Evolutionary conservation across 768 basidiomycete species (phyloP).

Genomic region (Pleurotus djamor): DNA sequence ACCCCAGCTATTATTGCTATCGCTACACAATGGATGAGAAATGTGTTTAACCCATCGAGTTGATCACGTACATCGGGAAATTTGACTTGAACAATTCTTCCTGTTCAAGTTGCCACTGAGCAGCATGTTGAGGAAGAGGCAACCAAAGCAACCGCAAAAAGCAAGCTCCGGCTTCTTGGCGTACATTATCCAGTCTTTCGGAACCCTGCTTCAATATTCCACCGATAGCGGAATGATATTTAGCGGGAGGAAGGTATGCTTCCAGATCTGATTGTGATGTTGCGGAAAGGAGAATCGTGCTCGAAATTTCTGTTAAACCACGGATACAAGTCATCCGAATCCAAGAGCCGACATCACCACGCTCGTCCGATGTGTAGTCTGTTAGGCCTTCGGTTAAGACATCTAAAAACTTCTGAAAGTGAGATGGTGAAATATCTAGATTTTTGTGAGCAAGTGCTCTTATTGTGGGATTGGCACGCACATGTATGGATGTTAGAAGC

Average conservation of each 20-base stretch:
- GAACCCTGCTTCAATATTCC: constrained; percentile 86
- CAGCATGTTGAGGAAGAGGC: constrained; percentile 36
- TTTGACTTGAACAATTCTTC: constrained; percentile 45
- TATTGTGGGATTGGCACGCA: constrained; percentile 25
- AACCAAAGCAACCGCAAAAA: constrained; percentile 50
- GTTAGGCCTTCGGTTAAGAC: constrained; percentile 69
- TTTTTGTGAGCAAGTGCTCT: neutral
- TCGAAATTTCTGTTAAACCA: constrained; percentile 55
- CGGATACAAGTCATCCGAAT: constrained; percentile 77
- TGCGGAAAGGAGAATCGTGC: constrained; percentile 47
- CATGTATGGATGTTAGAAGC: constrained; percentile 39
- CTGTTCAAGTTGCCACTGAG: constrained; percentile 53
- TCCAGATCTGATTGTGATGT: constrained; percentile 40
- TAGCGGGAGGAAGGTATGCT: constrained; percentile 57
- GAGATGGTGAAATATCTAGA: constrained; percentile 46
- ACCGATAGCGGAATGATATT: constrained; percentile 55
- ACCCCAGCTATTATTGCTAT: constrained; percentile 54
- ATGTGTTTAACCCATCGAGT: neutral
- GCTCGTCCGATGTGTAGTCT: constrained; percentile 92
- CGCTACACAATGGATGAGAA: constrained; percentile 20
- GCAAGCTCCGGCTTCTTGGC: constrained; percentile 73
- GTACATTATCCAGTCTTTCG: constrained; percentile 88
- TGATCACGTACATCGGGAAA: constrained; percentile 45
- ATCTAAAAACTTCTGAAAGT: constrained; percentile 48
- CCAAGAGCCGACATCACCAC: constrained; percentile 98